Conservation (phyloP, 305 asterid species). For the Nicotiana rustica region DNA sequence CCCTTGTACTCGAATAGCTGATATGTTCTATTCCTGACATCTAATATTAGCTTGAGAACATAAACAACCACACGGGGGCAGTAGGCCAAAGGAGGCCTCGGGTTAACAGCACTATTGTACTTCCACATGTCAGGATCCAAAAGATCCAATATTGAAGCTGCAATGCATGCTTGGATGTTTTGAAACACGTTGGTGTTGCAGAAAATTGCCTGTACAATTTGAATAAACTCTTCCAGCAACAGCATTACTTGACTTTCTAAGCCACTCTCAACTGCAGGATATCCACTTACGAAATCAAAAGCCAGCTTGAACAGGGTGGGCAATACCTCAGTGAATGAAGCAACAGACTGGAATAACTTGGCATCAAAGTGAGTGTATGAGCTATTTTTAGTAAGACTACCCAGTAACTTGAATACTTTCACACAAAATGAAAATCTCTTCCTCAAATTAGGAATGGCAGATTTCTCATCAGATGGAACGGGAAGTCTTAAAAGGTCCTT, state of each 20-base stretch:
- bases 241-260: slow-evolving; percentile 72
- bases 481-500: slow-evolving; percentile 63
- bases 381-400: slow-evolving; percentile 62
- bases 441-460: slow-evolving; percentile 58
- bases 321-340: slow-evolving; percentile 65
- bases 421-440: slow-evolving; percentile 70
- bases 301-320: slow-evolving; percentile 69
- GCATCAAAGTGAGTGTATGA: slow-evolving; percentile 64
- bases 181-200: slow-evolving; percentile 61
- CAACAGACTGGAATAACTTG: slow-evolving; percentile 67
- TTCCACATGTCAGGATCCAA: slow-evolving; percentile 74
- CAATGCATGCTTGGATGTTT: slow-evolving; percentile 75
- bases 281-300: slow-evolving; percentile 68
- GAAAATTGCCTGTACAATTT: slow-evolving; percentile 65
- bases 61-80: slow-evolving; percentile 78
- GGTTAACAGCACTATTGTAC: slow-evolving; percentile 54
- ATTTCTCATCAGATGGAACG: slow-evolving; percentile 65
- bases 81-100: slow-evolving; percentile 78
- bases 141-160: slow-evolving; percentile 71
- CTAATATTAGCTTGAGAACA: slow-evolving; percentile 74
- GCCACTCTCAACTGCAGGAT: slow-evolving; percentile 66
- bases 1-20: slow-evolving; percentile 60
- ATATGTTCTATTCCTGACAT: slow-evolving; percentile 63
- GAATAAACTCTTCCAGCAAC: slow-evolving; percentile 86
- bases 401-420: slow-evolving; percentile 79